Evolutionary conservation across 164 flowering plant species (phyloP).

Genomic region (Santalum album): DNA sequence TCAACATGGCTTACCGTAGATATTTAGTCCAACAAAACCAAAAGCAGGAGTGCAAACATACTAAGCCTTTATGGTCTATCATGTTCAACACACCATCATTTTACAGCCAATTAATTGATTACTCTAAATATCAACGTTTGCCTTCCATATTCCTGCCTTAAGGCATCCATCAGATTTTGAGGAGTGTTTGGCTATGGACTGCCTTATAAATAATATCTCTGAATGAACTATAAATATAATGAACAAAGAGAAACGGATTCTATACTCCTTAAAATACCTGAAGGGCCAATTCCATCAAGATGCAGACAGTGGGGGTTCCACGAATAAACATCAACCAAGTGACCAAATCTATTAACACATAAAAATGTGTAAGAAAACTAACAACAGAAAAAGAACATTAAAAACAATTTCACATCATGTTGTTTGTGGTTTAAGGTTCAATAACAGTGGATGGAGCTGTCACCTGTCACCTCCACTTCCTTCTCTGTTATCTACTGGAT

Average conservation of each 20-base stretch:
- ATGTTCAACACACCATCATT: not conserved
- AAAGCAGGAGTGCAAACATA: too few species aligned
- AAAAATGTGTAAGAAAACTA: not conserved
- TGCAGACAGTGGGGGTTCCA: conserved; percentile 94
- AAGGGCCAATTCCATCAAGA: conserved; percentile 77
- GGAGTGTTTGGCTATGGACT: too few species aligned
- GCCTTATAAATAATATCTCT: too few species aligned
- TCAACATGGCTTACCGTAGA: too few species aligned
- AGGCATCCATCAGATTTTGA: too few species aligned
- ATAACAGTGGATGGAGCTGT: not conserved
- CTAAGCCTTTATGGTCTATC: not conserved
- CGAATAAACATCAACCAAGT: conserved; percentile 78
- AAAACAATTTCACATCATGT: not conserved
- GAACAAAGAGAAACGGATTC: not conserved
- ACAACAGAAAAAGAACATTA: not conserved
- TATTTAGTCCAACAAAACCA: too few species aligned
- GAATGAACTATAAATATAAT: not conserved
- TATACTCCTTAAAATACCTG: conserved; percentile 45
- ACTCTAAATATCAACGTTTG: not conserved
- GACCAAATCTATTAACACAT: conserved; percentile 56
- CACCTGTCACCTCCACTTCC: conserved; percentile 82
- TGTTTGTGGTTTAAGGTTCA: not conserved
- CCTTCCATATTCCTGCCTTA: not conserved
- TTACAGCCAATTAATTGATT: not conserved
- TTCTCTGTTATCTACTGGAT: conserved; percentile 30